Base-by-base conservation (phyloP, 2,329 filamentous ascomycete genomes). In the Epichloe bromicola region DNA sequence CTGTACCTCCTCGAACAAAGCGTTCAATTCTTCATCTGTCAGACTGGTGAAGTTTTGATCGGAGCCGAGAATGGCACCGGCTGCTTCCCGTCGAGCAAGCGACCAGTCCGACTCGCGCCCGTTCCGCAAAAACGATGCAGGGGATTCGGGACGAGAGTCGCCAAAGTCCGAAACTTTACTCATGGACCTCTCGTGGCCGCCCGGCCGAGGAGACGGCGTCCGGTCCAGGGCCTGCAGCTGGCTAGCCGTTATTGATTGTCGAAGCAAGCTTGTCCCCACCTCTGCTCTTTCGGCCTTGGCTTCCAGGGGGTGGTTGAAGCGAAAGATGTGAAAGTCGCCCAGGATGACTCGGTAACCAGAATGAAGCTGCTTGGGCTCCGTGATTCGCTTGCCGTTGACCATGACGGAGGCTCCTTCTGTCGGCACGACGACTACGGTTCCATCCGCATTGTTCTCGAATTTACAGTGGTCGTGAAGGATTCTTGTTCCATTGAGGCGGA, bases 251-350 rank as follows among this genome's bases (percentile, higher is more conserved):
- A 84, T 70, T 1, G 90, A 94, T 62, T 97, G 91, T 44, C 91
- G 84, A 52, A 98, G 73, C 19, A 95, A 72, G 62, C 88, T 95
- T 62, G 88, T 82, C 55, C 86, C 63, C 10, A 65, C 87, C 61
- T 95, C 88, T 12, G 88, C 90, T 50, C 93, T 76, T 69, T 98
- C 93, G 3, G 90, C 91, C 53, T 88, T 83, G 33, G 93, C 93
- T 70, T 98, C 93, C 74, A 95, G 85, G 0, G 93, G 93, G 63
- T 98, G 90, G 61, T 97, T 98, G 73, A 98, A 98, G 51, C 93
- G 79, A 70, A 98, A 97, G 54, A 98, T 98, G 66, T 98, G 93
- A 60, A 98, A 98, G 67, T 98, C 93, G 40, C 93, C 93, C 10
- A 98, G 74, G 55, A 98, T 98, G 50, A 98, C 86, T 55, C 93